phyloP scores from a whole-genome alignment of 148 eudicot species.

The Persicaria tinctoria region DNA sequence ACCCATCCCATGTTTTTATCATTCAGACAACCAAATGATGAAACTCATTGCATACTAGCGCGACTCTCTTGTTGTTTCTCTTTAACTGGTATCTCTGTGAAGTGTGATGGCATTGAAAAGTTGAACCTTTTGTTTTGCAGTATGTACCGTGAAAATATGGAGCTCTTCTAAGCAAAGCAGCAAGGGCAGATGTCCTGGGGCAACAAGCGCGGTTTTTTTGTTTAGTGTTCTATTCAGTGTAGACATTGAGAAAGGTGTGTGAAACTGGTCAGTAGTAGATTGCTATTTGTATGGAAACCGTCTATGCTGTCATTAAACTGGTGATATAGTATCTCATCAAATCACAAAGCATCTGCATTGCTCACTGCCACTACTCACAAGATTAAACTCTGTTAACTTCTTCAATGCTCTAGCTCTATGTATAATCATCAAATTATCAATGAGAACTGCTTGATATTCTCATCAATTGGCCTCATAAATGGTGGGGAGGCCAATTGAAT shows the following conservation, averaged over 20 bases:
- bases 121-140: not conserved
- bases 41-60: not conserved
- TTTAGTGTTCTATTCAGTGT: not conserved
- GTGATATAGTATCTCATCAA: not conserved
- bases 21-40: too few relatives aligned
- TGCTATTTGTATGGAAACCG: not conserved
- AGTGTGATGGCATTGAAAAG: not conserved
- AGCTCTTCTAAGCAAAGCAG: not conserved
- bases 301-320: not conserved
- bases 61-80: not conserved
- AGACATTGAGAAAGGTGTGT: not conserved
- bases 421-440: too few relatives aligned
- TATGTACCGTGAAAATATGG: not conserved
- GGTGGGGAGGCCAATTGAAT: too few relatives aligned
- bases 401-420: too few relatives aligned
- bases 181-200: not conserved
- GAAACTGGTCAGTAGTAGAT: not conserved
- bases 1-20: too few relatives aligned
- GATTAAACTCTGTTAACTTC: too few relatives aligned
- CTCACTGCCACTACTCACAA: too few relatives aligned
- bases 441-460: too few relatives aligned
- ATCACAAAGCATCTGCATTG: too few relatives aligned
- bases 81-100: too few relatives aligned
- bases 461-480: too few relatives aligned
- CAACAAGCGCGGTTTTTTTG: not conserved